Evolutionary conservation across 1,139 yeast genomes (phyloP), one percentile per base, ranked within the genome.

Genomic region (Geotrichum siamense): DNA sequence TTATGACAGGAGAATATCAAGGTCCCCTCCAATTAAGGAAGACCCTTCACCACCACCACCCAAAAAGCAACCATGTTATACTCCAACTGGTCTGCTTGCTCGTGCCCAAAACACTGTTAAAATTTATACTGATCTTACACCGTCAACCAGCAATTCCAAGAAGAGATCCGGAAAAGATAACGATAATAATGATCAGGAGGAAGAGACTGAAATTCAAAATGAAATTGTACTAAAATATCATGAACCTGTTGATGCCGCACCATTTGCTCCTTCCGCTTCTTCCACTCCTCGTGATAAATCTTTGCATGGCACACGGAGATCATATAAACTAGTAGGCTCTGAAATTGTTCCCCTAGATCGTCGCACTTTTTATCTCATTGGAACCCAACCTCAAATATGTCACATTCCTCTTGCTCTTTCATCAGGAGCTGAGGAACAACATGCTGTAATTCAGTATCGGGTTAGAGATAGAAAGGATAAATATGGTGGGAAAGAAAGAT

Each of bases 371-470:
- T 68, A 63, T 41, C 51, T 73, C 2, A 53, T 76, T 10, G 82
- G 82, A 0, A 61, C 79, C 31, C 77, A 72, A 48, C 52, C 55
- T 5, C 58, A 64, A 10, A 55, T 70, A 1, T 70, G 68, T 19
- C 77, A 76, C 53, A 65, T 76, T 2, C 58, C 62, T 10, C 57
- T 74, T 1, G 64, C 65, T 15, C 70, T 71, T 39, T 65, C 74
- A 34, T 73, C 79, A 1, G 69, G 13, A 12, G 42, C 43, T 2
- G 49, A 43, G 12, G 40, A 70, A 44, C 75, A 73, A 52, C 82
- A 77, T 51, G 78, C 80, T 8, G 82, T 69, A 1, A 61, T 78
- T 9, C 82, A 77, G 51, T 76, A 72, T 50, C 57, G 75, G 21
- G 42, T 45, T 13, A 54, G 53, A 16, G 34, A 43, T 15, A 51